phyloP scores from a whole-genome alignment of 2,329 filamentous ascomycete genomes.

The Colletotrichum euphorbiae region DNA sequence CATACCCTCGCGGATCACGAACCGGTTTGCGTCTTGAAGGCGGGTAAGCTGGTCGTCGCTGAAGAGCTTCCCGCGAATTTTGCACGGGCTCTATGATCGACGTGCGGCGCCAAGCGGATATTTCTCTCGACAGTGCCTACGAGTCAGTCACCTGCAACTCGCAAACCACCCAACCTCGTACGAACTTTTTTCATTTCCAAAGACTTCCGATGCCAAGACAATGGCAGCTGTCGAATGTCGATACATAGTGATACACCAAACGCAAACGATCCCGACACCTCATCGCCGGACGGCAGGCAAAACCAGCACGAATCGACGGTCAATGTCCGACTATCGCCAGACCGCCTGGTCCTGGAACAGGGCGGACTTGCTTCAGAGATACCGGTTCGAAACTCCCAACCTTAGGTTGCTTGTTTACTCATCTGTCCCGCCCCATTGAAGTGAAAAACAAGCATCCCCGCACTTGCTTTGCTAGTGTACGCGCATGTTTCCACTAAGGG shows the following conservation, averaged over 20 bases:
- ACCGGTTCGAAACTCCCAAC: conserved; percentile 6
- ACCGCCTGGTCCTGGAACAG: conserved; percentile 7
- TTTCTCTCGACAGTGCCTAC: conserved; percentile 6
- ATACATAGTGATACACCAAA: conserved; percentile 17
- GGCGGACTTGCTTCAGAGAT: not conserved
- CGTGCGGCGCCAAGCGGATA: conserved; percentile 13
- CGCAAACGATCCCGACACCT: conserved; percentile 26
- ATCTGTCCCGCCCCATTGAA: not conserved
- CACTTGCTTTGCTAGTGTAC: conserved; percentile 3
- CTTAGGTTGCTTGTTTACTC: not conserved
- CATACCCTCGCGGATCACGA: no score
- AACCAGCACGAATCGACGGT: conserved; percentile 26
- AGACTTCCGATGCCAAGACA: conserved; percentile 34
- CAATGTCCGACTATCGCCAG: conserved; percentile 20
- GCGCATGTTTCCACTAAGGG: conserved; percentile 1
- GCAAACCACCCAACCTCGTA: conserved; percentile 29
- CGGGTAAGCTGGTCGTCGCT: not conserved
- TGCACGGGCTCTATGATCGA: not conserved
- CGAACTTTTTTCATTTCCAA: conserved; percentile 23
- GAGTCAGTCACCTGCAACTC: conserved; percentile 27
- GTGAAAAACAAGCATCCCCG: conserved; percentile 11
- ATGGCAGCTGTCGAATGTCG: conserved; percentile 21
- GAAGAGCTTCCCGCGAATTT: not conserved
- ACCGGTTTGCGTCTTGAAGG: not conserved
- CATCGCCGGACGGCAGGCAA: conserved; percentile 13